phyloP scores from a whole-genome alignment of 78 protist species.

The Dictyostelium firmibasis region DNA sequence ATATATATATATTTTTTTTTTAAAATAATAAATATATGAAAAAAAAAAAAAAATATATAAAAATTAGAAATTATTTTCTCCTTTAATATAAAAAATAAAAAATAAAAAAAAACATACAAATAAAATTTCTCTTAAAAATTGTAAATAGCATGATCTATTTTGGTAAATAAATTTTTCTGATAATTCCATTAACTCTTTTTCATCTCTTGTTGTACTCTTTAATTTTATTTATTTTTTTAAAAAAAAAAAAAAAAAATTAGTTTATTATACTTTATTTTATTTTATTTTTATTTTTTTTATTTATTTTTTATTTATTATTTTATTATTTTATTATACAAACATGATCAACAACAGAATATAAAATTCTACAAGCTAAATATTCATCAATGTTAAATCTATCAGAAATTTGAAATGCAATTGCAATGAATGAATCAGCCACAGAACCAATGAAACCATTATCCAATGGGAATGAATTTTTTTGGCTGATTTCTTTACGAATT shows the following conservation, averaged over 20 bases:
- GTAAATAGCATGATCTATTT: slow-evolving; percentile 59
- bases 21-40: no score
- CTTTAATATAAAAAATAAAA: no score
- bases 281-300: not conserved
- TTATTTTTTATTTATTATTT: not conserved
- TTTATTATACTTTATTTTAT: no score
- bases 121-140: slow-evolving; percentile 36
- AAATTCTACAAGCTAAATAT: slow-evolving; percentile 35
- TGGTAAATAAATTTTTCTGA: slow-evolving; percentile 38
- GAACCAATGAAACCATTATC: not conserved
- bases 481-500: not conserved
- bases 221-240: not conserved
- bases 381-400: slow-evolving; percentile 50
- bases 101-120: not conserved
- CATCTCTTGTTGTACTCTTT: slow-evolving; percentile 18
- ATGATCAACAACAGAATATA: not conserved
- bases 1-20: no score
- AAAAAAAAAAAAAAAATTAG: no score
- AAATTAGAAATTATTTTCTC: no score
- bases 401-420: slow-evolving; percentile 32
- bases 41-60: no score
- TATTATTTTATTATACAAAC: slow-evolving; percentile 15
- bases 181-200: not conserved
- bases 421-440: slow-evolving; percentile 1
- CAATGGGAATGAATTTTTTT: not conserved